A percentile compares a stretch with the other conserved stretches of the same genome.
Conservation (phyloP, 495 filamentous ascomycete genomes). For the Rusavskia elegans region DNA sequence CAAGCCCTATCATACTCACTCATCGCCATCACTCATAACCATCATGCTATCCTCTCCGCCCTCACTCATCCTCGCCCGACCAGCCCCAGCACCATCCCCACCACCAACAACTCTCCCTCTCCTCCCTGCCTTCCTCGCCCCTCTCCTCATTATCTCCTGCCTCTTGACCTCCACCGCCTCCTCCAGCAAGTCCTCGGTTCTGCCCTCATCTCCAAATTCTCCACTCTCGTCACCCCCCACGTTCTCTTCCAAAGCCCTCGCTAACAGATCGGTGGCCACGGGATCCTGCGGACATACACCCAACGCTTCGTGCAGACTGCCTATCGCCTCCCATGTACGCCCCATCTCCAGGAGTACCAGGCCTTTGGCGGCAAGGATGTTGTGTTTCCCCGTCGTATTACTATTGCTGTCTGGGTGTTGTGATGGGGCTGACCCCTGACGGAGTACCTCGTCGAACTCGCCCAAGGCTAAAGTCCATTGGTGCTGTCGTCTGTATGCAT, state of each 20-base stretch:
- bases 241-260: slow-evolving; percentile 15
- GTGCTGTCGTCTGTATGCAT: slow-evolving; percentile 65
- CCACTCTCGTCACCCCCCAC: slow-evolving; percentile 8
- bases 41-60: slow-evolving; percentile 15
- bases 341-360: slow-evolving; percentile 56
- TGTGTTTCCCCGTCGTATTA: slow-evolving; percentile 48
- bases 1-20: background rate
- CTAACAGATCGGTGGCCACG: slow-evolving; percentile 47
- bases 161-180: slow-evolving; percentile 4
- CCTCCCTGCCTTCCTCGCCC: slow-evolving; percentile 10
- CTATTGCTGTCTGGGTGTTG: background rate
- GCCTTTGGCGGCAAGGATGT: slow-evolving; percentile 58
- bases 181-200: slow-evolving; percentile 9
- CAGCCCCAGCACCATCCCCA: slow-evolving; percentile 12
- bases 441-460: slow-evolving; percentile 69
- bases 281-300: slow-evolving; percentile 54
- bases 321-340: slow-evolving; percentile 49
- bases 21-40: slow-evolving; percentile 16
- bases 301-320: slow-evolving; percentile 55
- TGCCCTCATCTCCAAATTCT: slow-evolving; percentile 9
- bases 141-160: slow-evolving; percentile 12
- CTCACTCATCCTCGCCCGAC: slow-evolving; percentile 20
- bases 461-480: slow-evolving; percentile 52
- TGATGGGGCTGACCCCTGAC: slow-evolving; percentile 22
- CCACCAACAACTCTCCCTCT: background rate